Evolutionary conservation across 2,329 filamentous ascomycete genomes (phyloP).

Genomic region (Colletotrichum somersetense): DNA sequence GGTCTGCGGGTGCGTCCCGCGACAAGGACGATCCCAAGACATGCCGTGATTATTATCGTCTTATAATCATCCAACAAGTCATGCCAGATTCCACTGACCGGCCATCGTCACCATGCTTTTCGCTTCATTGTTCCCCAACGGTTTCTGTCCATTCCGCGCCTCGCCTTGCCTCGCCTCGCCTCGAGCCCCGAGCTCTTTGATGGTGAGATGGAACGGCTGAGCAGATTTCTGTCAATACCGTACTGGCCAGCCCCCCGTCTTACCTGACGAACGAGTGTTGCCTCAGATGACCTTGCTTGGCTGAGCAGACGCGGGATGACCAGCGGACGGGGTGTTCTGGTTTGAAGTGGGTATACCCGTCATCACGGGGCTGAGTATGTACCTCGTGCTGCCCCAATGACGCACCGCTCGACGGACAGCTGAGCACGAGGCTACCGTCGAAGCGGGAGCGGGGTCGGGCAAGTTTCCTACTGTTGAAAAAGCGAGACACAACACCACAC

Average conservation of each 20-base stretch:
- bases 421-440: constrained; percentile 56
- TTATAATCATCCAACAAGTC: constrained; percentile 35
- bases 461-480: neutral
- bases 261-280: constrained; percentile 19
- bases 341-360: neutral
- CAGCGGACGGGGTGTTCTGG: constrained; percentile 21
- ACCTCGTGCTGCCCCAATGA: constrained; percentile 39
- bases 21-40: constrained; percentile 40
- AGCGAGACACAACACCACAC: neutral
- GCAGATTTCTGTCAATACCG: constrained; percentile 7
- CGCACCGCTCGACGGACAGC: constrained; percentile 16
- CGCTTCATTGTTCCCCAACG: constrained; percentile 31
- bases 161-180: neutral
- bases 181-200: neutral
- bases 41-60: constrained; percentile 34
- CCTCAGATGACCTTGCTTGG: constrained; percentile 28
- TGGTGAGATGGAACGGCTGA: constrained; percentile 12
- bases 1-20: constrained; percentile 28
- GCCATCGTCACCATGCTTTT: constrained; percentile 4
- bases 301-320: constrained; percentile 11
- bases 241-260: neutral
- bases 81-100: constrained; percentile 36
- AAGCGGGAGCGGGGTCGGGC: constrained; percentile 40
- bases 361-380: constrained; percentile 32
- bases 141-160: constrained; percentile 11